Base-by-base conservation (phyloP, 257 asterid genomes). In the Handroanthus guayacan region DNA sequence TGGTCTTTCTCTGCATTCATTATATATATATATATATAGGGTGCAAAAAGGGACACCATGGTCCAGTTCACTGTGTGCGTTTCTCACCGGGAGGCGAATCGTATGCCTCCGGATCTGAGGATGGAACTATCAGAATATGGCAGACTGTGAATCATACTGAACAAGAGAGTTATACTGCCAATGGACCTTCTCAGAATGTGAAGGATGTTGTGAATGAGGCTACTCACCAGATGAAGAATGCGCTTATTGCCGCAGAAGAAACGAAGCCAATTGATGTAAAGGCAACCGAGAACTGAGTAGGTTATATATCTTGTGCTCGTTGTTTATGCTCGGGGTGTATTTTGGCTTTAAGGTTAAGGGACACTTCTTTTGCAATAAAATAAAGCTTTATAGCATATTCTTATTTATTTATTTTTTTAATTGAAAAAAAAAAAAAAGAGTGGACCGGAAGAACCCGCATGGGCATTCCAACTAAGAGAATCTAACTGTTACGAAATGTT, bases 11-110 rank as follows among this genome's bases (percentile, higher is more conserved):
- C 31, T 25, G 31, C 31, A 25, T 25, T 25, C 31, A 25, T 25
- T 25, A 25, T 25, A 25, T 25, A n/a, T 25, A 20, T n/a, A n/a
- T n/a, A n/a, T 57, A n/a, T 25, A 20, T 74, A 89, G 94, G 89
- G 55, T 89, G 92, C 86, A 89, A 89, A 79, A 89, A 89, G 88
- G 95, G 95, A 72, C 92, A 89, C 78, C 92, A 89, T 11, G 95
- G 95, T 77, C 95, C 95, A n/a, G 91, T 89, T 36, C 95, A 89
- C 79, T 89, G 89, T 57, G 81, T 87, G 63, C 89, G 95, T 66
- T 87, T 87, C 82, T 83, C 95, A 58, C 95, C 92, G 1, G 90
- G 87, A 68, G 95, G 95, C 31, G 95, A 87, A 70, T 86, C 95
- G 17, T 89, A 86, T 52, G 86, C 89, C 14, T 89, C 95, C 5